Base-by-base conservation (phyloP, 2,329 filamentous ascomycete species). In the Sporothrix luriei region DNA sequence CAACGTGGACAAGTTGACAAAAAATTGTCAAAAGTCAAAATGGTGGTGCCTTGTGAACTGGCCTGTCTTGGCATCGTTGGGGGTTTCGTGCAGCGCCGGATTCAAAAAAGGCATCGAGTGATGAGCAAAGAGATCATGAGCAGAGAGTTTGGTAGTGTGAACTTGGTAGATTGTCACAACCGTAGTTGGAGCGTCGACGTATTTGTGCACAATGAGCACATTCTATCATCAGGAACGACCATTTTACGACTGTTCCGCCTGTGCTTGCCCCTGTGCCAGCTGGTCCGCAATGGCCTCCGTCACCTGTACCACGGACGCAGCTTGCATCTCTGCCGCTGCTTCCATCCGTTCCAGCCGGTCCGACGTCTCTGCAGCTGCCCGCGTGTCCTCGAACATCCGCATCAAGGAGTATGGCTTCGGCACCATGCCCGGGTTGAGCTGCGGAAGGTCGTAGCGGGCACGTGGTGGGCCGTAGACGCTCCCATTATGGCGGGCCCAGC, bases 381-480 rank as follows among this genome's bases (percentile, higher is more conserved):
- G 43, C n/a, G 24, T 26, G 7, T 46, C 40, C 4, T 2, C 55
- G 11, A 7, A 4, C 38, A 62, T 21, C 40, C 38, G 38, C 4
- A 10, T 40, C 38, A 24, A 26, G 1, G 24, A 21, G 5, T 10
- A n/a, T n/a, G 48, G 46, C 19, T 49, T 21, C 7, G 48, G 62
- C 4, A 29, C n/a, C 62, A 66, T 66, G 48, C 26, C 62, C 29
- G 26, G 26, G 48, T 66, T 66, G 6, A 66, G 11, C 9, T 38
- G 19, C n/a, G 29, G 29, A 26, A 66, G 24, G 14, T 66, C 48
- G 29, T 66, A 66, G 24, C 24, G 43, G 24, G 16, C 43, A 6
- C 43, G 61, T n/a, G 61, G 61, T 13, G 43, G 43, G 10, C 61
- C 61, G 16, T 64, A 64, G 21, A 64, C 13, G 21, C 21, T 46